Evolutionary conservation across 1,284 basidiomycete species (phyloP), one percentile per base, ranked within the genome.

Genomic region (Schizopora paradoxa): DNA sequence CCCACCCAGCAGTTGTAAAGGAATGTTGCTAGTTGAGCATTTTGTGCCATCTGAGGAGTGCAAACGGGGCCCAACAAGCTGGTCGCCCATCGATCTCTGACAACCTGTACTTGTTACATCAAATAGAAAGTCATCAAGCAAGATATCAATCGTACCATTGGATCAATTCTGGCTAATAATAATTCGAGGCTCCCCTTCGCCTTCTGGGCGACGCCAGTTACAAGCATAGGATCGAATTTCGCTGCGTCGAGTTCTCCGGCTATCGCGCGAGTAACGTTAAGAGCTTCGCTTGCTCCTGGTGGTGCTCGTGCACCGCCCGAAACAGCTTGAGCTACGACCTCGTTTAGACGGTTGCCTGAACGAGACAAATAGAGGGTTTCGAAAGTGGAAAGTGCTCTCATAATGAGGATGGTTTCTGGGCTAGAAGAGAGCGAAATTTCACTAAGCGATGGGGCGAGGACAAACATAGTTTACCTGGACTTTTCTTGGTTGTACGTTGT

Each of bases 161-260:
- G 66, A 42, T 94, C 89, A 4, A 78, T 63, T 41, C 81, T 71
- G 2, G 70, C 68, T 11, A 80, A 58, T 54, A 91, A 70, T 53
- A 71, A 72, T 21, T 90, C 86, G 34, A 96, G 58, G 35, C 81
- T 79, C 11, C 76, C 69, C 10, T 70, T 72, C 0, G 77, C 80
- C 58, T 81, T 84, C 56, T 82, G 82, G 3, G 91, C 89, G 3
- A 94, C 82, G 1, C 79, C 76, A 45, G 76, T 75, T 5, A 91
- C 79, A 6, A 98, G 70, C 23, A 97, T 60, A 0, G 94, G 94
- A 64, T 98, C 94, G 60, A 96, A 97, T 47, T 86, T 79, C 2
- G 91, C 92, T 1, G 90, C 81, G 62, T 98, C 94, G 2, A 98
- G 74, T 61, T 96, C 93, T 61, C 97, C 97, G 13, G 80, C 78